Percentiles rank a stretch among this genome's conserved stretches.
Conservation (phyloP, 495 filamentous ascomycete genomes). For the Eremomyces bilateralis region DNA sequence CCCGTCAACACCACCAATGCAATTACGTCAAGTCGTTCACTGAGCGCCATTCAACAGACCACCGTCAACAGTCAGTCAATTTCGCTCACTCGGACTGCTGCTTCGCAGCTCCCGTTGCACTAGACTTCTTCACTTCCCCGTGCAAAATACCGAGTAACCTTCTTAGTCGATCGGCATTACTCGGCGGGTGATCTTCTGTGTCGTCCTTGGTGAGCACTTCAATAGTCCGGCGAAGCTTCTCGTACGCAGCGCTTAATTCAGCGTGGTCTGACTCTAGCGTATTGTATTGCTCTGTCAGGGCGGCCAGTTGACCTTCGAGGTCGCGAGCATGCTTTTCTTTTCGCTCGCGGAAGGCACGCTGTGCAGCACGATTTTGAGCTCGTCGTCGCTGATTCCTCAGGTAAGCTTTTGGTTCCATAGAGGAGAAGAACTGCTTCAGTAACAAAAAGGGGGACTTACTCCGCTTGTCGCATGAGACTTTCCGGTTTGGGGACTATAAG, state of each 20-base stretch:
- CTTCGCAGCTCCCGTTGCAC: too few species aligned
- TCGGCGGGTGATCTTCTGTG: conserved; percentile 2
- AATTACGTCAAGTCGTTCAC: too few species aligned
- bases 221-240: conserved; percentile 16
- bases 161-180: conserved; percentile 12
- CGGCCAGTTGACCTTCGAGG: conserved; percentile 12
- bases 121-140: conserved; percentile 13
- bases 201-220: conserved; percentile 13
- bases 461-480: conserved; percentile 2
- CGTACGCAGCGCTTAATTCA: conserved; percentile 11
- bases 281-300: conserved; percentile 3
- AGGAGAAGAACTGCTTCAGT: not conserved
- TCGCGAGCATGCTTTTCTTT: conserved; percentile 23
- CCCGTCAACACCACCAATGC: too few species aligned
- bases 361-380: conserved; percentile 8
- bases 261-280: conserved; percentile 1
- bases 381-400: not conserved
- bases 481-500: conserved; percentile 3
- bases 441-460: not conserved
- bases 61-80: too few species aligned
- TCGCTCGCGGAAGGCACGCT: conserved; percentile 25
- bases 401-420: not conserved
- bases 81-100: too few species aligned
- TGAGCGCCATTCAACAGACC: too few species aligned
- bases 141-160: conserved; percentile 14